Conservation (phyloP, 768 basidiomycete genomes). For the Pleurotus djamor region DNA sequence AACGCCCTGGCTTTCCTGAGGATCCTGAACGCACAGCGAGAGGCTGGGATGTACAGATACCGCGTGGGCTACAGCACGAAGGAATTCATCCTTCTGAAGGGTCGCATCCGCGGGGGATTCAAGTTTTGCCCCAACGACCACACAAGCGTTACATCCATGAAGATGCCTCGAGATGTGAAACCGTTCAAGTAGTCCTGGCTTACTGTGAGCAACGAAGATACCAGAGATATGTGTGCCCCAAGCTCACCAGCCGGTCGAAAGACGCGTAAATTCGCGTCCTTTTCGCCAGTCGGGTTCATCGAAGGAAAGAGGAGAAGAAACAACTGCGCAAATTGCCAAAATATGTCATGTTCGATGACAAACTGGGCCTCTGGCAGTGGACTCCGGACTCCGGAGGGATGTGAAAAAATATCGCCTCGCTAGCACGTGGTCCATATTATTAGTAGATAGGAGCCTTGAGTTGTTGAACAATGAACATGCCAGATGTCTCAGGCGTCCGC, state of each 20-base stretch:
- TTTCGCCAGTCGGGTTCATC: no score
- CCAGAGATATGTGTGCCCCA: neutral
- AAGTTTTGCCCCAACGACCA: neutral
- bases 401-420: no score
- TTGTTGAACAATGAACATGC: no score
- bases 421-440: no score
- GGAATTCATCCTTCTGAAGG: neutral
- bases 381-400: no score
- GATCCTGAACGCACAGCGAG: neutral
- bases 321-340: no score
- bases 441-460: no score
- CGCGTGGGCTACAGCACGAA: neutral
- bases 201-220: neutral
- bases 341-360: no score
- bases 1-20: neutral
- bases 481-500: no score
- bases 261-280: neutral
- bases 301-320: no score
- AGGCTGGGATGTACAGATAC: neutral
- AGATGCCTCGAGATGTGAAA: slow-evolving; percentile 3
- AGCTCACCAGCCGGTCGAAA: slow-evolving; percentile 4
- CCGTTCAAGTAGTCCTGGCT: slow-evolving; percentile 1
- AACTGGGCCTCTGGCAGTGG: no score
- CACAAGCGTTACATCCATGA: neutral
- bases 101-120: neutral